A percentile compares a stretch with the other conserved stretches of the same genome.
phyloP scores from a whole-genome alignment of 345 rosid species.

The Acer yangbiense region DNA sequence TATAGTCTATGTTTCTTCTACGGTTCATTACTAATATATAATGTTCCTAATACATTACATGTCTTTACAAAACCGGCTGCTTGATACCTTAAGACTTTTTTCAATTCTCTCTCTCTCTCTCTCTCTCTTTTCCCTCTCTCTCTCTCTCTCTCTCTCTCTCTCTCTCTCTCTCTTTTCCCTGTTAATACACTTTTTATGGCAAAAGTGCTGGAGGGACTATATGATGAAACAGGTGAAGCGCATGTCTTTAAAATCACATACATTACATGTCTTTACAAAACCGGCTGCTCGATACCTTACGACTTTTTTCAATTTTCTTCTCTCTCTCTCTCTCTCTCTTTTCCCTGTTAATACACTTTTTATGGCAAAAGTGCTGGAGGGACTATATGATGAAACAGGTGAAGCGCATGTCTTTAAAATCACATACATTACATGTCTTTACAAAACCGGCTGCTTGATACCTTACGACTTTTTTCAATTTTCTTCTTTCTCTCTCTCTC shows the following conservation, averaged over 20 bases:
- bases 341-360: neutral
- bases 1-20: conserved; percentile 2
- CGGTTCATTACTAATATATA: neutral
- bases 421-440: no score
- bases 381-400: neutral
- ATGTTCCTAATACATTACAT: neutral
- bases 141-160: neutral
- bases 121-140: neutral
- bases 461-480: no score
- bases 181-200: neutral
- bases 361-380: neutral
- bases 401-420: neutral
- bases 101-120: neutral
- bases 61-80: neutral
- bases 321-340: no score
- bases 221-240: neutral
- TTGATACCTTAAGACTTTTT: neutral
- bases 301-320: no score
- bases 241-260: neutral
- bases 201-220: neutral
- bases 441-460: no score
- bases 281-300: no score
- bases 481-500: no score
- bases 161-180: neutral
- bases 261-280: no score